Conservation (phyloP, 495 filamentous ascomycete genomes). For the Annulohypoxylon maeteangense region DNA sequence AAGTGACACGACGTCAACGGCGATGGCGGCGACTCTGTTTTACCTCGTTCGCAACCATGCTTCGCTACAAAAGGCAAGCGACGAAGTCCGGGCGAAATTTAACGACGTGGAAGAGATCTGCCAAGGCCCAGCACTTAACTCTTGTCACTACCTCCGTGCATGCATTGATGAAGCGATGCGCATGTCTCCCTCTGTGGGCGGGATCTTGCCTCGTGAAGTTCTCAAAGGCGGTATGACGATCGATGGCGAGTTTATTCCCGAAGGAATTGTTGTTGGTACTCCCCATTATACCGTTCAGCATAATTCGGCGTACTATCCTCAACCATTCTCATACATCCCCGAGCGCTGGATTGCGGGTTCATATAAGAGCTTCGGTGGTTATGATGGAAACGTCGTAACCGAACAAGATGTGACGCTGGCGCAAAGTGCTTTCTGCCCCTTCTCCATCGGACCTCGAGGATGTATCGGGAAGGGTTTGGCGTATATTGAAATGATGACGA, state of each 20-base stretch:
- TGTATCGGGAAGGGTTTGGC: constrained; percentile 71
- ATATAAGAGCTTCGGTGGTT: constrained; percentile 32
- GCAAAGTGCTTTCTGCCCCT: constrained; percentile 67
- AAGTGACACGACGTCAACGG: constrained; percentile 71
- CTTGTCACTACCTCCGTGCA: constrained; percentile 66
- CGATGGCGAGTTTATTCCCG: constrained; percentile 64
- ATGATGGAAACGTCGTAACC: constrained; percentile 16
- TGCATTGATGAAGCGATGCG: constrained; percentile 81
- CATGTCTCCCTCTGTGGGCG: constrained; percentile 71
- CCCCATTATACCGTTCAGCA: constrained; percentile 68
- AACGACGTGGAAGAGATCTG: constrained; percentile 62
- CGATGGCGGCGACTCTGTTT: constrained; percentile 73
- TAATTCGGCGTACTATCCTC: constrained; percentile 62
- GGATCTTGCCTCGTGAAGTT: constrained; percentile 70
- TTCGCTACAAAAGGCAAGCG: constrained; percentile 59
- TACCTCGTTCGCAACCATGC: constrained; percentile 69
- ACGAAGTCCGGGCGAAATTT: constrained; percentile 64
- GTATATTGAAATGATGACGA: constrained; percentile 62
- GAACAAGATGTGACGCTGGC: constrained; percentile 55
- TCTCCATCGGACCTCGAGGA: constrained; percentile 64
- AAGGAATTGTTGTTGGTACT: constrained; percentile 63
- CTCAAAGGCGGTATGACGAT: constrained; percentile 68
- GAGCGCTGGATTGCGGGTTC: constrained; percentile 64
- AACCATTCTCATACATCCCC: constrained; percentile 62
- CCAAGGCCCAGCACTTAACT: constrained; percentile 62